A percentile compares a stretch with the other conserved stretches of the same genome.
Conservation (phyloP, 108 stramenopile species). For the Cyclotella sp. region DNA sequence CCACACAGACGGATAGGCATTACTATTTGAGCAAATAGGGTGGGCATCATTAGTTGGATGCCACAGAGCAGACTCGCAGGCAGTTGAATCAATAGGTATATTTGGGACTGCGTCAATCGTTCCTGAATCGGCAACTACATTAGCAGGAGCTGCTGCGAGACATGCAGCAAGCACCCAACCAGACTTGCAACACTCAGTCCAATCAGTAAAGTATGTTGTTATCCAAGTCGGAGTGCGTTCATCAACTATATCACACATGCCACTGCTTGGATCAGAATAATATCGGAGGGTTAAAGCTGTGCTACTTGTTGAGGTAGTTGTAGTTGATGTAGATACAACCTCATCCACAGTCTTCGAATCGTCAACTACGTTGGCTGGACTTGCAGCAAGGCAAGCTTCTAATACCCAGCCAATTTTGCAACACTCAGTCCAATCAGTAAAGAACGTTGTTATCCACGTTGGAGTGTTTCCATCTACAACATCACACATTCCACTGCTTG, state of each 20-base stretch:
- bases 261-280: conserved; percentile 1
- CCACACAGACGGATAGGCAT: background rate
- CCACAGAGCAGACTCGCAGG: background rate
- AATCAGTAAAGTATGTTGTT: background rate
- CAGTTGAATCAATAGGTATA: background rate
- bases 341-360: background rate
- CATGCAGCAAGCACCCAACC: conserved; percentile 1
- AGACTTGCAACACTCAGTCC: background rate
- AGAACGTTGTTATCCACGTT: background rate
- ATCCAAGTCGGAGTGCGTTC: background rate
- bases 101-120: background rate
- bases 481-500: background rate
- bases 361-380: background rate
- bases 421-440: conserved; percentile 1
- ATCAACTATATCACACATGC: background rate
- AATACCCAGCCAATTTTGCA: conserved; percentile 5
- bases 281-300: background rate
- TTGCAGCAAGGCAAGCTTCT: background rate
- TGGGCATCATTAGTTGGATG: background rate
- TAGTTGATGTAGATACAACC: background rate
- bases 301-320: background rate
- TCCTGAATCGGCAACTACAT: background rate
- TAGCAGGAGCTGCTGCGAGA: background rate
- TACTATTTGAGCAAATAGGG: background rate
- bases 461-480: conserved; percentile 2